Conservation (phyloP, 352 stramenopile genomes). For the Lagenidium sp. region DNA sequence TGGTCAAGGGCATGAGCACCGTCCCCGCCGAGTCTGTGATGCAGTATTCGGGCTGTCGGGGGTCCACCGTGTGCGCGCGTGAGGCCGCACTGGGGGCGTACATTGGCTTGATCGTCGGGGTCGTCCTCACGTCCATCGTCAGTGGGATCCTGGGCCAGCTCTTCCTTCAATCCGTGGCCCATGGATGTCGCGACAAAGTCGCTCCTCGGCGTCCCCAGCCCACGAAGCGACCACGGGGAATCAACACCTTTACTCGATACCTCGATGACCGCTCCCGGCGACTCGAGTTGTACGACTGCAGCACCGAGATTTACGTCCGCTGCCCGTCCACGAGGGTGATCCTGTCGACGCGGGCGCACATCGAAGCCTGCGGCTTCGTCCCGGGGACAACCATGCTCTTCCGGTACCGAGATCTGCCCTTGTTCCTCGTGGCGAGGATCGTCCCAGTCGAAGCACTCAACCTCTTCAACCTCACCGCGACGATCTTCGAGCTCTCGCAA, state of each 20-base stretch:
- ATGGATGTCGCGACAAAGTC: too few species aligned
- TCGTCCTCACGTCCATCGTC: neutral
- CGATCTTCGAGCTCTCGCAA: too few species aligned
- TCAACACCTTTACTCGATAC: slow-evolving; percentile 28
- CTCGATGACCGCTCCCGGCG: slow-evolving; percentile 22
- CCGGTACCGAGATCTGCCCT: too few species aligned
- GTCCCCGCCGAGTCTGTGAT: slow-evolving; percentile 13
- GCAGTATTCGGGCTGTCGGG: slow-evolving; percentile 22
- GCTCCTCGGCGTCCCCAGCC: too few species aligned
- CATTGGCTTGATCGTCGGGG: slow-evolving; percentile 7
- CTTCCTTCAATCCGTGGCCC: slow-evolving; percentile 2
- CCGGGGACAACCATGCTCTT: too few species aligned
- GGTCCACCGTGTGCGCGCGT: slow-evolving; percentile 19
- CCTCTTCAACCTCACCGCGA: too few species aligned
- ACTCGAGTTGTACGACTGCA: slow-evolving; percentile 19
- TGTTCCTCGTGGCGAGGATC: too few species aligned
- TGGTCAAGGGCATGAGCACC: slow-evolving; percentile 16
- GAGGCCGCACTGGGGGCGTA: slow-evolving; percentile 15
- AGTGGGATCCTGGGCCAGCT: slow-evolving; percentile 1
- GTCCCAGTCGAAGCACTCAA: too few species aligned
- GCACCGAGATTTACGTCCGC: slow-evolving; percentile 20
- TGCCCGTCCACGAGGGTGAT: neutral
- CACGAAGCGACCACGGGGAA: too few species aligned
- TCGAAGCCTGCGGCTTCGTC: too few species aligned
- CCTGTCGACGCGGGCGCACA: too few species aligned